A percentile compares a stretch with the other conserved stretches of the same genome.
Evolutionary conservation across 805 yeast species (phyloP).

Genomic region (Yarrowia bubula): DNA sequence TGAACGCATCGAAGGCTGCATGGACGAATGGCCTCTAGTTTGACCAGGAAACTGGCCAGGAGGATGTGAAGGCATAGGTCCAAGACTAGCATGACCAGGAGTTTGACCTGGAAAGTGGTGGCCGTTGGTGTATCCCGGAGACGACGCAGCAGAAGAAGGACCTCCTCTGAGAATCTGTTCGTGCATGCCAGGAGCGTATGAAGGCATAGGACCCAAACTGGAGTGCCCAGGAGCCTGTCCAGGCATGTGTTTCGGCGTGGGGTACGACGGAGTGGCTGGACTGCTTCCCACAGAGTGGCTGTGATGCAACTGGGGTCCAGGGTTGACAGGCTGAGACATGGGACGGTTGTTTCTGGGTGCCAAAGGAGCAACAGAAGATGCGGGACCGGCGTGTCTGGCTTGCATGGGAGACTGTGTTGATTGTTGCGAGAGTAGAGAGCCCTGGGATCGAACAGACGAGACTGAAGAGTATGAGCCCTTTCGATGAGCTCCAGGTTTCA

Average conservation of each 20-base stretch:
- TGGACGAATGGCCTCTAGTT: not conserved
- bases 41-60: constrained; percentile 4
- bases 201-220: constrained; percentile 10
- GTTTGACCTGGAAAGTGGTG: constrained; percentile 1
- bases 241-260: not conserved
- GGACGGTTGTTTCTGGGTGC: not conserved
- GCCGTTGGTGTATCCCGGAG: not conserved
- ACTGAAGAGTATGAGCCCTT: constrained; percentile 22
- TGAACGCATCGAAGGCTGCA: not conserved
- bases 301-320: not conserved
- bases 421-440: not conserved
- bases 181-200: constrained; percentile 2
- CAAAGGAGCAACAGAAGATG: constrained; percentile 7
- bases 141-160: too few relatives aligned
- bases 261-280: constrained; percentile 1
- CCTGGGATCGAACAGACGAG: constrained; percentile 8
- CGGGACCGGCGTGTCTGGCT: not conserved
- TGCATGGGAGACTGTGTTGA: constrained; percentile 21
- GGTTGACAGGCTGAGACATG: constrained; percentile 10
- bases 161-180: not conserved
- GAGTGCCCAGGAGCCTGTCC: constrained; percentile 19
- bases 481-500: not conserved
- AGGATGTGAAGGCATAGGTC: constrained; percentile 14
- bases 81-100: constrained; percentile 12
- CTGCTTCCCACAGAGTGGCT: not conserved